phyloP scores from a whole-genome alignment of 1,284 basidiomycete genomes.

The Meira nashicola region DNA sequence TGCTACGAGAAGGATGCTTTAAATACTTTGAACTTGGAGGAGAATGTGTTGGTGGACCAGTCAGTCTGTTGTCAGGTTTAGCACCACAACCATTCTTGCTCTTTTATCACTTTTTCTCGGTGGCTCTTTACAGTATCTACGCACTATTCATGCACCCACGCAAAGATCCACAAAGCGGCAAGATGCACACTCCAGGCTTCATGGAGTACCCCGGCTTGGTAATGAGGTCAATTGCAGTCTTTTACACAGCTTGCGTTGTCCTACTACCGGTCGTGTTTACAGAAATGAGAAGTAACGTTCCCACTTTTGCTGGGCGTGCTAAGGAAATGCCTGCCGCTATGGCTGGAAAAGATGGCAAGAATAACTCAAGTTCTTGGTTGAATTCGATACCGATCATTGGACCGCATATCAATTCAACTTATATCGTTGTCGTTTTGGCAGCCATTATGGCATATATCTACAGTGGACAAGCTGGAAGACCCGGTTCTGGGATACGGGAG shows the following conservation, averaged over 20 bases:
- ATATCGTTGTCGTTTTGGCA: background rate
- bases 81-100: conserved; percentile 72
- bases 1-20: conserved; percentile 88
- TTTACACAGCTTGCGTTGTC: conserved; percentile 49
- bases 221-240: conserved; percentile 33
- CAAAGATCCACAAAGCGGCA: conserved; percentile 15
- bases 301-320: conserved; percentile 6
- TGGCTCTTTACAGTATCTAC: conserved; percentile 89
- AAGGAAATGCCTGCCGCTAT: too few species aligned
- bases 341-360: background rate
- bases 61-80: conserved; percentile 58
- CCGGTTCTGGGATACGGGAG: background rate
- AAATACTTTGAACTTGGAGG: conserved; percentile 95
- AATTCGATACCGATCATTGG: too few species aligned
- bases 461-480: background rate
- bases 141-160: conserved; percentile 64
- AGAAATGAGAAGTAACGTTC: conserved; percentile 39
- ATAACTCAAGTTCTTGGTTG: background rate
- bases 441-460: background rate
- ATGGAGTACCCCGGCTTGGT: conserved; percentile 36
- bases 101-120: conserved; percentile 87
- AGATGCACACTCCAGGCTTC: conserved; percentile 15
- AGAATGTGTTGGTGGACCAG: conserved; percentile 79
- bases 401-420: background rate
- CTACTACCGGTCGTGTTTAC: conserved; percentile 49